These are phyloP conservation scores for Cladorrhinum samala DNA, from an alignment of 495 filamentous ascomycete species.

Conservation along the genomic window DNA sequence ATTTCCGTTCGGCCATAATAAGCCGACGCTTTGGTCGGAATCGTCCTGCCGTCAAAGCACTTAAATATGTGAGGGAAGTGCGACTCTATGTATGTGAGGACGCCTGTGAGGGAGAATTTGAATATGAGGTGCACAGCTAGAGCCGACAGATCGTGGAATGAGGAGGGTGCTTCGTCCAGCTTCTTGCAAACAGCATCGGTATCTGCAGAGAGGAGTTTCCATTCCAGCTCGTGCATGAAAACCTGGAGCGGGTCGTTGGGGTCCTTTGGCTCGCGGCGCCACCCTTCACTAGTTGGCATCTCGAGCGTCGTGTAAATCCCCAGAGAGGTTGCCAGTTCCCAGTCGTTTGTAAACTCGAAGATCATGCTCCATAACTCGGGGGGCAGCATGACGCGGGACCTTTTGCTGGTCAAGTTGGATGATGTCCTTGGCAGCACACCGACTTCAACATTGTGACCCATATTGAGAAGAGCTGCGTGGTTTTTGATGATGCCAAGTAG, in stretches of 20 bases:
- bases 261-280: slow-evolving; percentile 44
- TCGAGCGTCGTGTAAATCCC: slow-evolving; percentile 71
- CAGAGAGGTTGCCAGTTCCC: slow-evolving; percentile 78
- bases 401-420: slow-evolving; percentile 16
- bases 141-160: slow-evolving; percentile 68
- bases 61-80: slow-evolving; percentile 73
- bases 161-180: slow-evolving; percentile 57
- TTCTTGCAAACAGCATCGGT: slow-evolving; percentile 60
- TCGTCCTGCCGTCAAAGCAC: slow-evolving; percentile 71
- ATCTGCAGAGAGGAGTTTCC: slow-evolving; percentile 67
- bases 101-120: slow-evolving; percentile 73
- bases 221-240: slow-evolving; percentile 63
- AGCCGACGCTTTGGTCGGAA: slow-evolving; percentile 77
- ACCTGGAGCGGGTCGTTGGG: slow-evolving; percentile 42
- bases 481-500: slow-evolving; percentile 61
- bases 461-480: slow-evolving; percentile 54
- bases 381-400: slow-evolving; percentile 46
- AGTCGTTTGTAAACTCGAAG: slow-evolving; percentile 76
- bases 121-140: slow-evolving; percentile 82
- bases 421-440: slow-evolving; percentile 33
- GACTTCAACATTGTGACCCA: slow-evolving; percentile 54
- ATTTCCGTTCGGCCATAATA: slow-evolving; percentile 81
- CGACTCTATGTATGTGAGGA: slow-evolving; percentile 75
- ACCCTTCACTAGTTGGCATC: slow-evolving; percentile 57
- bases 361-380: slow-evolving; percentile 86